These are phyloP conservation scores for Mrakiaceae sp. DNA, from an alignment of 1,284 basidiomycete species.

Conservation along the genomic window DNA sequence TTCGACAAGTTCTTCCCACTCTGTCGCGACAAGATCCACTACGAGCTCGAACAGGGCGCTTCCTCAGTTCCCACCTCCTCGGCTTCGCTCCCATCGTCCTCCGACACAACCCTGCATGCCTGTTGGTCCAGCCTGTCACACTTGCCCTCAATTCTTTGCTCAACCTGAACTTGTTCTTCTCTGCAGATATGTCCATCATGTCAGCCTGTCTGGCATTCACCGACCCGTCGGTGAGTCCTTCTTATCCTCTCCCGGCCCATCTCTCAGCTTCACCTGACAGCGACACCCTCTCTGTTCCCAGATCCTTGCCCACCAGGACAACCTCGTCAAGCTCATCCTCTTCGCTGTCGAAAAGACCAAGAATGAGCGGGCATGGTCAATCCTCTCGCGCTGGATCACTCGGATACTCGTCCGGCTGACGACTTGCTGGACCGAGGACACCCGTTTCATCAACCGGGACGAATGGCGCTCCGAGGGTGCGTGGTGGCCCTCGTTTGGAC, in stretches of 20 bases:
- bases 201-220: slow-evolving; percentile 40
- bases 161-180: background rate
- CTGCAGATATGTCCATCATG: slow-evolving; percentile 7
- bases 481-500: slow-evolving; percentile 20
- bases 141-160: background rate
- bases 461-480: slow-evolving; percentile 66
- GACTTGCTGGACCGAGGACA: slow-evolving; percentile 67
- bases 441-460: slow-evolving; percentile 70
- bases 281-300: no score
- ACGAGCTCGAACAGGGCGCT: slow-evolving; percentile 81
- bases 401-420: slow-evolving; percentile 66
- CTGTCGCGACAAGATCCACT: slow-evolving; percentile 67
- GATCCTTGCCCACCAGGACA: slow-evolving; percentile 50
- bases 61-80: slow-evolving; percentile 83
- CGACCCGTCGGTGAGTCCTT: background rate
- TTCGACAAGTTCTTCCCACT: slow-evolving; percentile 70
- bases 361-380: slow-evolving; percentile 80
- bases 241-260: slow-evolving; percentile 1
- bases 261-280: background rate
- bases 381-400: slow-evolving; percentile 66
- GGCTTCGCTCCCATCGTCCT: slow-evolving; percentile 66
- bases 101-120: slow-evolving; percentile 91
- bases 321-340: slow-evolving; percentile 56
- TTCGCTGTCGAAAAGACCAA: slow-evolving; percentile 68
- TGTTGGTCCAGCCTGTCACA: slow-evolving; percentile 43